Evolutionary conservation across 768 basidiomycete species (phyloP).

Genomic region (Phaffia tasmanica): DNA sequence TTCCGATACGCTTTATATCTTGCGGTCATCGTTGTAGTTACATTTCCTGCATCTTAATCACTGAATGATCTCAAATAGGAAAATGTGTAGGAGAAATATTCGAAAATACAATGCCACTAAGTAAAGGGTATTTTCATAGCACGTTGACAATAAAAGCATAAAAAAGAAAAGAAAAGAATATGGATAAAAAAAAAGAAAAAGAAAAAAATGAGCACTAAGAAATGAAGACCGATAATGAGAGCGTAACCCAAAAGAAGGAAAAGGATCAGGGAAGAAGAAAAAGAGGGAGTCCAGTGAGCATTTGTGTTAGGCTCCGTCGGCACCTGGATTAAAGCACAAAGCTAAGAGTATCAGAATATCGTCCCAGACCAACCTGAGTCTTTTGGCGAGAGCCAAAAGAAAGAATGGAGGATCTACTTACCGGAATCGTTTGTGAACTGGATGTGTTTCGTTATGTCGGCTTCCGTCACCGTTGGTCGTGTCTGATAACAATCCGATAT

Average conservation of each 20-base stretch:
- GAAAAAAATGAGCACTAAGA: too few species aligned
- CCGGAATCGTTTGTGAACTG: slow-evolving; percentile 42
- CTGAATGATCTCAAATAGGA: slow-evolving; percentile 28
- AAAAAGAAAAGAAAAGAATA: slow-evolving; percentile 11
- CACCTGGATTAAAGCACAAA: not conserved
- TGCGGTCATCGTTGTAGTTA: slow-evolving; percentile 26
- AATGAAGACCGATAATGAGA: not conserved
- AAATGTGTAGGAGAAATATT: not conserved
- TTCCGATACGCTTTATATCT: slow-evolving; percentile 4
- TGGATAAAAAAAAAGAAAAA: not conserved
- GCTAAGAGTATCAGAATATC: not conserved
- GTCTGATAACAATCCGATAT: slow-evolving; percentile 53
- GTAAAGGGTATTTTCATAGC: slow-evolving; percentile 31
- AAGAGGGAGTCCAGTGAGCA: not conserved
- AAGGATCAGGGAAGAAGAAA: not conserved
- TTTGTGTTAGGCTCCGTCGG: not conserved
- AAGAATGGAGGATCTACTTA: slow-evolving; percentile 22
- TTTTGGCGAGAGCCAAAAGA: not conserved
- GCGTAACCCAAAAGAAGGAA: not conserved
- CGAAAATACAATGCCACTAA: slow-evolving; percentile 32
- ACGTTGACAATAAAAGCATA: slow-evolving; percentile 33
- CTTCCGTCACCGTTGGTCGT: slow-evolving; percentile 75
- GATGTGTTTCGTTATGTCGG: slow-evolving; percentile 60
- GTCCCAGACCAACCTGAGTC: not conserved
- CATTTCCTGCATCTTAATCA: slow-evolving; percentile 28